phyloP scores from a whole-genome alignment of 495 filamentous ascomycete genomes.

The Daldinia vernicosa region DNA sequence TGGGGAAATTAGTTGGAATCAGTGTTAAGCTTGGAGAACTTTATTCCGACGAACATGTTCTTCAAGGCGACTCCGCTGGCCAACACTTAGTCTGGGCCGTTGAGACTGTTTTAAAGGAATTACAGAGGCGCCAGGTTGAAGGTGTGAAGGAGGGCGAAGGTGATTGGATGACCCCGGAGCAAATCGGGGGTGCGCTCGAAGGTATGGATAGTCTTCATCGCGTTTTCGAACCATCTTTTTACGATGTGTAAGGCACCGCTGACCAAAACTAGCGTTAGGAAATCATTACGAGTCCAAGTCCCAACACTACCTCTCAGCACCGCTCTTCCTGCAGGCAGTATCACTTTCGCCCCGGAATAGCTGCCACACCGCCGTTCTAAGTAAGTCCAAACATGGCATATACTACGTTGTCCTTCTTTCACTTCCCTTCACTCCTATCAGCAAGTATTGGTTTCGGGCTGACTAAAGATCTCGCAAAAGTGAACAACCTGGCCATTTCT shows the following conservation, averaged over 20 bases:
- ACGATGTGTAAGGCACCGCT: slow-evolving; percentile 21
- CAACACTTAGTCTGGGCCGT: slow-evolving; percentile 81
- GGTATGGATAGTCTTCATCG: slow-evolving; percentile 54
- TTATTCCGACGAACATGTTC: slow-evolving; percentile 69
- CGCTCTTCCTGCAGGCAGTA: slow-evolving; percentile 87
- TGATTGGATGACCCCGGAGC: slow-evolving; percentile 76
- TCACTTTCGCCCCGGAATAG: slow-evolving; percentile 66
- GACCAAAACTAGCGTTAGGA: slow-evolving; percentile 66
- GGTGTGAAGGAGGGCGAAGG: slow-evolving; percentile 70
- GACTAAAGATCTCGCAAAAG: slow-evolving; percentile 43
- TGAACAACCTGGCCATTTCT: slow-evolving; percentile 76
- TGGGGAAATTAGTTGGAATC: slow-evolving; percentile 77
- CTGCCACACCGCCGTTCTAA: slow-evolving; percentile 75
- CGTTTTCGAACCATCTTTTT: background rate
- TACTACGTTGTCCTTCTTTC: background rate
- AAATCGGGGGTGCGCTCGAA: slow-evolving; percentile 77
- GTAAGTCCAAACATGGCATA: slow-evolving; percentile 50
- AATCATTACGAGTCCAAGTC: slow-evolving; percentile 73
- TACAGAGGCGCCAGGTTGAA: slow-evolving; percentile 68
- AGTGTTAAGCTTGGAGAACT: slow-evolving; percentile 84
- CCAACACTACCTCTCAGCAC: slow-evolving; percentile 79
- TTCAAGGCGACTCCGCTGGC: slow-evolving; percentile 72
- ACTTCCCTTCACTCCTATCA: background rate
- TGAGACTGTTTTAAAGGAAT: slow-evolving; percentile 79
- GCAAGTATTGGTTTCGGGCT: slow-evolving; percentile 4